Evolutionary conservation across 306 rosid species (phyloP).

Genomic region (Begonia loranthoides): DNA sequence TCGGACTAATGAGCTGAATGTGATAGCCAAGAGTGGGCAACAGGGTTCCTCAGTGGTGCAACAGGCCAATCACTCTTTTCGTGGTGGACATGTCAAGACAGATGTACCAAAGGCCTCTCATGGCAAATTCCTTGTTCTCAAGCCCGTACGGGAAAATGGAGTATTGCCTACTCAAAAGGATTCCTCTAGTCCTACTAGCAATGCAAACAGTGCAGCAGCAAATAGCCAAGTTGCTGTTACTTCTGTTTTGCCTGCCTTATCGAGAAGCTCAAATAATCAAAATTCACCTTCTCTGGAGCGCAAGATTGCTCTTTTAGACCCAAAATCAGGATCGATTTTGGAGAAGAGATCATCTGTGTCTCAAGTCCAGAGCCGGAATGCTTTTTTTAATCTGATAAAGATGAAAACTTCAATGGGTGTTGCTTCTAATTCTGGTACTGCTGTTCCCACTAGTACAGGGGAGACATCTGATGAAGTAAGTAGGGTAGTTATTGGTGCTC

Average conservation of each 20-base stretch:
- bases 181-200: slow-evolving; percentile 46
- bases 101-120: slow-evolving; percentile 72
- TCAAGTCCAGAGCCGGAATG: slow-evolving; percentile 91
- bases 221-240: slow-evolving; percentile 50
- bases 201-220: slow-evolving; percentile 40
- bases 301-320: slow-evolving; percentile 49
- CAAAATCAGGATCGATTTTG: slow-evolving; percentile 47
- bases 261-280: slow-evolving; percentile 47
- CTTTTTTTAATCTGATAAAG: slow-evolving; percentile 79
- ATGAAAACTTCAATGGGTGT: slow-evolving; percentile 49
- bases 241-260: slow-evolving; percentile 32
- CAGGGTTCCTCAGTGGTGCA: slow-evolving; percentile 44
- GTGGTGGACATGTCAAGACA: slow-evolving; percentile 48
- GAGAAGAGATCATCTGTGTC: slow-evolving; percentile 71
- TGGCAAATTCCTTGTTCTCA: slow-evolving; percentile 86
- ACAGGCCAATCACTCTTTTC: slow-evolving; percentile 43
- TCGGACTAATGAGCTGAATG: slow-evolving; percentile 52
- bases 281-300: slow-evolving; percentile 48
- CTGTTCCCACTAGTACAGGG: slow-evolving; percentile 33
- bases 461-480: slow-evolving; percentile 51
- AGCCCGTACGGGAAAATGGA: slow-evolving; percentile 83
- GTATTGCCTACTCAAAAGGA: slow-evolving; percentile 50
- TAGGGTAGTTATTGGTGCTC: slow-evolving; percentile 25
- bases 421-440: slow-evolving; percentile 20
- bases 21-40: slow-evolving; percentile 41